Conservation (phyloP, 1,284 basidiomycete genomes). For the Marasmius tenuissimus region DNA sequence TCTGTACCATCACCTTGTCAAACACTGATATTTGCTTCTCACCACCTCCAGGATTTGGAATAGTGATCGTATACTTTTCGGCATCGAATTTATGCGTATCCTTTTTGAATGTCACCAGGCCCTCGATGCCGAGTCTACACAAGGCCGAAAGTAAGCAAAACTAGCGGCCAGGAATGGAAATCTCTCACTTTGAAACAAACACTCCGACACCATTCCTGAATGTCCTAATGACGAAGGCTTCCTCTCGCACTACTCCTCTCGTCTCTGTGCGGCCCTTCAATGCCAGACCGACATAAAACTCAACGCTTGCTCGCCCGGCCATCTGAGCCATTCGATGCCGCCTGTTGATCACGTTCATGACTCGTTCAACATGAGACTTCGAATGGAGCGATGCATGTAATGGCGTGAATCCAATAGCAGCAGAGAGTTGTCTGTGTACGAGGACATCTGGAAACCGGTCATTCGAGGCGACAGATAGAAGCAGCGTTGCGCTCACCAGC, state of each 20-base stretch:
- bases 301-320: conserved; percentile 93
- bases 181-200: conserved; percentile 87
- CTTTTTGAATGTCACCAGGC: conserved; percentile 89
- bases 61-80: conserved; percentile 84
- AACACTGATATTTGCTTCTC: conserved; percentile 75
- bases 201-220: conserved; percentile 96
- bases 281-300: conserved; percentile 96
- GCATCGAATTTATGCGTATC: conserved; percentile 85
- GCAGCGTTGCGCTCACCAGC: conserved; percentile 66
- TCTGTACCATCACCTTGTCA: conserved; percentile 88
- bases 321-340: conserved; percentile 96
- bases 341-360: conserved; percentile 87
- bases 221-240: conserved; percentile 93
- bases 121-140: conserved; percentile 89
- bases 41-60: conserved; percentile 50
- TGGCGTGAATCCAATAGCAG: conserved; percentile 84
- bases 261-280: conserved; percentile 71
- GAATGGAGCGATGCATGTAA: conserved; percentile 89
- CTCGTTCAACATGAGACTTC: conserved; percentile 86
- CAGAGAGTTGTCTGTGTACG: conserved; percentile 91
- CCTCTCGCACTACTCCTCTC: conserved; percentile 62
- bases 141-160: neutral
- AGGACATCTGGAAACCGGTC: conserved; percentile 70
- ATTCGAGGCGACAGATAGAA: conserved; percentile 31
- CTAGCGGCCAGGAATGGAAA: conserved; percentile 3